Base-by-base conservation (phyloP, 2,329 filamentous ascomycete species). In the Diplodia intermedia region DNA sequence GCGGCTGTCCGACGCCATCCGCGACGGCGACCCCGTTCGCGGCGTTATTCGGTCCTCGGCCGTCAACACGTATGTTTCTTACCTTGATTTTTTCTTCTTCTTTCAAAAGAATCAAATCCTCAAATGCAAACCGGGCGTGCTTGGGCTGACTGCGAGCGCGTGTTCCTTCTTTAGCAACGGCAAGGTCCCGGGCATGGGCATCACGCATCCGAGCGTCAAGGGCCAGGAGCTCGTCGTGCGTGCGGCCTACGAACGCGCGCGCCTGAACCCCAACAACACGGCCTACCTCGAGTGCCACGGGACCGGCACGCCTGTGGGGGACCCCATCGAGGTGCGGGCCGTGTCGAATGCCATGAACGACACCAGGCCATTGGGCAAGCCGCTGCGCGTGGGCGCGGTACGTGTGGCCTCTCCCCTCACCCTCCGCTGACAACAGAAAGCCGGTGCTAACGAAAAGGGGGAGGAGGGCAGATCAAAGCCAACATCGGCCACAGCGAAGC, bases 311-410 rank as follows among this genome's bases (percentile, higher is more conserved):
- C n/a, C 36, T 14, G 66, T 57, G 18, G 86, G 86, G 1, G 86
- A 88, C 69, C 85, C 85, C 0, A 81, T 84, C n/a, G 86, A 88
- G 70, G 82, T 83, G 1, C 77, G 75, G 11, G 85, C 23, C 18
- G 83, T 4, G 12, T 4, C 43, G 3, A n/a, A 49, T 4, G 43
- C 43, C 9, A 49, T 49, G 43, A 49, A 49, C 43, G 43, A 23
- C 49, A 52, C 40, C 31, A 33, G 9, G 5, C 23, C 43, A 15
- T 12, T 50, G 14, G 38, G n/a, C 18, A 33, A 49, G n/a, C 74
- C 74, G 0, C 67, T 75, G 12, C 57, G 71, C 20, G 61, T 76
- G 12, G 75, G 74, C 1, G 72, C 76, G 6, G 70, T 77, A 1
- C 76, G 76, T 50, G 20, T 31, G 14, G 15, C 23, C 3, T n/a